Evolutionary conservation across 208 protist genomes (phyloP), one percentile per base, ranked within the genome.

Genomic region (Leishmania lainsoni): DNA sequence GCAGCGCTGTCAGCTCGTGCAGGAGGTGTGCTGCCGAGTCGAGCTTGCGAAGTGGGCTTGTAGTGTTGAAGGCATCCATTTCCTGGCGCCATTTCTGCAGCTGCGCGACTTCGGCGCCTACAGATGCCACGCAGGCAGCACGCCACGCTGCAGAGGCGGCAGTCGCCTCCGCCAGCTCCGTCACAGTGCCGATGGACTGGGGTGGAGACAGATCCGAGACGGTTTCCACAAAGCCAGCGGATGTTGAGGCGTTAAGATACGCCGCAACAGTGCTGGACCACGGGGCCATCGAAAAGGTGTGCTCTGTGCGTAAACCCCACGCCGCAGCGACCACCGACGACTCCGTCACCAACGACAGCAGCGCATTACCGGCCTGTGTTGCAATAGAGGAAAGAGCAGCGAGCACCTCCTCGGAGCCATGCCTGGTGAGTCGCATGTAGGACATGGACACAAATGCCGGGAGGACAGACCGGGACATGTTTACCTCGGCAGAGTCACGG

Each of bases 341-440:
- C 83, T 91, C 87, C 16, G 87, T 91, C 48, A 80, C 87, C 10
- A 91, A 42, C 54, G 63, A 52, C 26, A 91, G 35, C 9, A 87
- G 78, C 8, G 82, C 61, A 12, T 80, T 80, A 51, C 85, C 85
- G n/a, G 78, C 84, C 66, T 86, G 83, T 45, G 85, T 78, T 20
- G 83, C 79, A 29, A 81, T 10, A 9, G 80, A 77, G 4, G 84
- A 85, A 1, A 87, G 70, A 20, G 87, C 82, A 10, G 87, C 87
- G n/a, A 89, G 42, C 5, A 89, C 69, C 54, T 85, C 85, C 45
- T 86, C 81, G 6, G 80, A 83, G 56, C 87, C 87, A 39, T 74
- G 56, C n/a, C 79, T 74, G 29, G 83, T 91, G 39, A 91, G 74
- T 39, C 81, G 85, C 42, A 82, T 45, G 65, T 87, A 83, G 20